Evolutionary conservation across 805 yeast species (phyloP).

Genomic region (Metschnikowia colocasiae): DNA sequence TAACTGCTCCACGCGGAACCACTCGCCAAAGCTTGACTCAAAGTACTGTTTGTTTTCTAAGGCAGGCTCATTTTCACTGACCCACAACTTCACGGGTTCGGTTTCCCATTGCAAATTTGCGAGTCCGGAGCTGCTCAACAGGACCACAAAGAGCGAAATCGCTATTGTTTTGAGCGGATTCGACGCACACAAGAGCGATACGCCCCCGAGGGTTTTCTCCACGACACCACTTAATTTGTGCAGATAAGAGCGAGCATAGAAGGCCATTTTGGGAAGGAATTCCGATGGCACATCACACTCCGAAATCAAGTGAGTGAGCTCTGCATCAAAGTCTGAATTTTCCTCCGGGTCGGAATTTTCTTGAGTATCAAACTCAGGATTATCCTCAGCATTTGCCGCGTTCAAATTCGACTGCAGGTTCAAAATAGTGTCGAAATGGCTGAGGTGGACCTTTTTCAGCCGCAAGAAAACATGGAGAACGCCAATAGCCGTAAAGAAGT

Average conservation of each 20-base stretch:
- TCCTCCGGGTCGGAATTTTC: neutral
- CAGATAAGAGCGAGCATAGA: neutral
- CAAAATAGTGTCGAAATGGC: slow-evolving; percentile 5
- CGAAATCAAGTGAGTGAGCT: slow-evolving; percentile 5
- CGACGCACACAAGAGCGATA: slow-evolving; percentile 59
- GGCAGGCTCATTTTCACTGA: slow-evolving; percentile 70
- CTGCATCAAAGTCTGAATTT: slow-evolving; percentile 1
- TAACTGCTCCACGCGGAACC: slow-evolving; percentile 83
- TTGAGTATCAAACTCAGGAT: neutral
- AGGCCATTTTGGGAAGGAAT: neutral
- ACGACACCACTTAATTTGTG: slow-evolving; percentile 12
- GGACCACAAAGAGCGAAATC: slow-evolving; percentile 28
- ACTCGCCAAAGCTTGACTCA: slow-evolving; percentile 85
- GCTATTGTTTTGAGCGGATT: slow-evolving; percentile 45
- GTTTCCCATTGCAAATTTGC: slow-evolving; percentile 58
- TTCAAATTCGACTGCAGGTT: neutral
- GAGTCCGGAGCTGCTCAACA: slow-evolving; percentile 51
- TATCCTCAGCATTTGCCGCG: neutral
- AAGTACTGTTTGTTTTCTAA: slow-evolving; percentile 62
- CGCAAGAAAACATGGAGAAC: slow-evolving; percentile 33
- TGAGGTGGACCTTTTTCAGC: slow-evolving; percentile 10
- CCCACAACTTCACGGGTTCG: slow-evolving; percentile 87
- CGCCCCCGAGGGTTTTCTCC: slow-evolving; percentile 38
- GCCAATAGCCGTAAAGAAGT: slow-evolving; percentile 39
- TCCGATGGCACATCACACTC: neutral